Evolutionary conservation across 2,329 filamentous ascomycete genomes (phyloP).

Genomic region (Diaporthe humulicola): DNA sequence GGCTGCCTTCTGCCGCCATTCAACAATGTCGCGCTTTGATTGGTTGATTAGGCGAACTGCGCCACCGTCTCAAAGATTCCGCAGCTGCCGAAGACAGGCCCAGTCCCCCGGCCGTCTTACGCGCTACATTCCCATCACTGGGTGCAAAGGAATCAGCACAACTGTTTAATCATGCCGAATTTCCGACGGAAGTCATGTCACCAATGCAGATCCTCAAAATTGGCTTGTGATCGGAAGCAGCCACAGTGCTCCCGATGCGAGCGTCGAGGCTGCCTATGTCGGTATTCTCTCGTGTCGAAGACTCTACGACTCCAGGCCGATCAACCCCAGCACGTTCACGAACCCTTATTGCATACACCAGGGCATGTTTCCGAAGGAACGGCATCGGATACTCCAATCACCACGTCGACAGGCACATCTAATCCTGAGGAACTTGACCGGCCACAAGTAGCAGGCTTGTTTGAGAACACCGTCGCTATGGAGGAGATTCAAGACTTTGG

Average conservation of each 20-base stretch:
- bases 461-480: background rate
- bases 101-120: background rate
- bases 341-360: background rate
- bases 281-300: background rate
- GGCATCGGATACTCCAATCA: background rate
- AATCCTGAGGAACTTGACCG: background rate
- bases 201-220: background rate
- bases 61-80: background rate
- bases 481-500: background rate
- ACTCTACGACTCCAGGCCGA: background rate
- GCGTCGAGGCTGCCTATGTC: background rate
- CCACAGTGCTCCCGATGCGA: conserved; percentile 1
- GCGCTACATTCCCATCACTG: background rate
- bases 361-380: background rate
- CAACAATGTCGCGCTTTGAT: background rate
- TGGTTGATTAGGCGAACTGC: background rate
- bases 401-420: background rate
- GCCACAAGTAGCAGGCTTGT: background rate
- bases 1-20: no score
- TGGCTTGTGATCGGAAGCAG: background rate
- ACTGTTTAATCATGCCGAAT: background rate
- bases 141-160: background rate
- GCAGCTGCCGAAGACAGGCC: background rate
- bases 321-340: background rate
- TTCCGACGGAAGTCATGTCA: background rate